These are phyloP conservation scores for Mycena capillaripes DNA, from an alignment of 768 basidiomycete genomes.

Conservation along the genomic window DNA sequence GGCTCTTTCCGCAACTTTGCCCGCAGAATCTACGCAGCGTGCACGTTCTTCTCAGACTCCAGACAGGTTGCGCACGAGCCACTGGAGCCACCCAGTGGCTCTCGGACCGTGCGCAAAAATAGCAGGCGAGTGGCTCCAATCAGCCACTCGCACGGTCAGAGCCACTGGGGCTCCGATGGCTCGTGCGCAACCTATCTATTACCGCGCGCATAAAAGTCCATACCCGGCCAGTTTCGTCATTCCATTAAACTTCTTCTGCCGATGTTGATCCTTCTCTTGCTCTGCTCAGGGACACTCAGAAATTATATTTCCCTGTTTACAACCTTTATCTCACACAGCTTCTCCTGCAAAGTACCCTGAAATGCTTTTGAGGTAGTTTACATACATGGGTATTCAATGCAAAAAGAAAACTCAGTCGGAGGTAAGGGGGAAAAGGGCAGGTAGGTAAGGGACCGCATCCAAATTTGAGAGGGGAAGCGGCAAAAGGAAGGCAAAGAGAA, in stretches of 20 bases:
- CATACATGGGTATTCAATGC: background rate
- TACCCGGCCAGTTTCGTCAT: slow-evolving; percentile 16
- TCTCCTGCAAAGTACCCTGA: background rate
- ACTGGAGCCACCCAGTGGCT: no score
- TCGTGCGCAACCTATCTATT: no score
- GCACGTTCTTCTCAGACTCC: slow-evolving; percentile 20
- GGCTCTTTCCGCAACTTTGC: slow-evolving; percentile 10
- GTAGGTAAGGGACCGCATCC: no score
- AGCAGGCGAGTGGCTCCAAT: no score
- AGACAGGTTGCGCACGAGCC: no score
- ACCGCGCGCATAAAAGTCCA: slow-evolving; percentile 7
- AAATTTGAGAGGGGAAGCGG: no score
- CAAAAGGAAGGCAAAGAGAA: no score
- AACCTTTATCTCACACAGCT: background rate
- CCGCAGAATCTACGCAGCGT: slow-evolving; percentile 7
- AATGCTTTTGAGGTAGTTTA: background rate
- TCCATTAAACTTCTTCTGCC: no score
- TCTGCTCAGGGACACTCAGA: slow-evolving; percentile 8
- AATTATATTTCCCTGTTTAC: slow-evolving; percentile 15
- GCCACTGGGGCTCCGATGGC: no score
- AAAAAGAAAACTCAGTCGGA: background rate
- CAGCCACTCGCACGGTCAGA: no score
- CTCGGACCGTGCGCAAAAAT: no score
- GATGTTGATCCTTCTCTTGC: slow-evolving; percentile 14
- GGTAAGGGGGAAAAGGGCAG: no score